Conservation (phyloP, 2,329 filamentous ascomycete genomes). For the Cryphonectria naterciae region DNA sequence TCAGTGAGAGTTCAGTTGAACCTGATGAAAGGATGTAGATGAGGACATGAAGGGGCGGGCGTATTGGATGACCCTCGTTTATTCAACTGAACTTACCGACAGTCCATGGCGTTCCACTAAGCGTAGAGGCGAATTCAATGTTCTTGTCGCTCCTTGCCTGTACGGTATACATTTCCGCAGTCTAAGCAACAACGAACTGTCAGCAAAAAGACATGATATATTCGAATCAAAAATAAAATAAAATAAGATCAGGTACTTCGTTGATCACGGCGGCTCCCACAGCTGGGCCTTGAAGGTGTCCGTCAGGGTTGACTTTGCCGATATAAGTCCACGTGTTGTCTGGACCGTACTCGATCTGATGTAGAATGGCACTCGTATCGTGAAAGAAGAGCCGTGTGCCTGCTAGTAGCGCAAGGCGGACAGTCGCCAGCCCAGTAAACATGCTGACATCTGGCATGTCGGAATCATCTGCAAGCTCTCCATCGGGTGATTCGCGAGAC, state of each 20-base stretch:
- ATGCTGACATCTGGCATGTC: slow-evolving; percentile 8
- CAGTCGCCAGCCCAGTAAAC: slow-evolving; percentile 11
- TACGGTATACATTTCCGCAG: slow-evolving; percentile 14
- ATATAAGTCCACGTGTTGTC: background rate
- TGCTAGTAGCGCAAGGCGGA: slow-evolving; percentile 2
- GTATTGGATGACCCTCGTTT: background rate
- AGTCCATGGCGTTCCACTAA: background rate
- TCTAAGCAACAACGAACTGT: background rate
- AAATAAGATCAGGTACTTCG: background rate
- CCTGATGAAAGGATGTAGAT: background rate
- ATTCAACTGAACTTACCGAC: background rate
- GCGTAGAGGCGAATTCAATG: background rate
- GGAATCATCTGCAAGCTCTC: background rate
- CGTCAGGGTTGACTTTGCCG: slow-evolving; percentile 8
- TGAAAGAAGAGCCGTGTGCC: slow-evolving; percentile 18
- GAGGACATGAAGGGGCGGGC: background rate
- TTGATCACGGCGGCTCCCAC: slow-evolving; percentile 3
- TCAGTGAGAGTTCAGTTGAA: background rate
- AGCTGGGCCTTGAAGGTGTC: slow-evolving; percentile 12
- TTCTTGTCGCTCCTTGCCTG: slow-evolving; percentile 12
- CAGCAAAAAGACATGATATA: background rate
- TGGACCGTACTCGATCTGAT: slow-evolving; percentile 7
- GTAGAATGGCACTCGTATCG: slow-evolving; percentile 2
- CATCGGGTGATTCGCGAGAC: slow-evolving; percentile 6
- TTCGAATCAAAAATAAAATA: no score